phyloP scores from a whole-genome alignment of 1,139 yeast genomes.

The Blastobotrys indianensis region DNA sequence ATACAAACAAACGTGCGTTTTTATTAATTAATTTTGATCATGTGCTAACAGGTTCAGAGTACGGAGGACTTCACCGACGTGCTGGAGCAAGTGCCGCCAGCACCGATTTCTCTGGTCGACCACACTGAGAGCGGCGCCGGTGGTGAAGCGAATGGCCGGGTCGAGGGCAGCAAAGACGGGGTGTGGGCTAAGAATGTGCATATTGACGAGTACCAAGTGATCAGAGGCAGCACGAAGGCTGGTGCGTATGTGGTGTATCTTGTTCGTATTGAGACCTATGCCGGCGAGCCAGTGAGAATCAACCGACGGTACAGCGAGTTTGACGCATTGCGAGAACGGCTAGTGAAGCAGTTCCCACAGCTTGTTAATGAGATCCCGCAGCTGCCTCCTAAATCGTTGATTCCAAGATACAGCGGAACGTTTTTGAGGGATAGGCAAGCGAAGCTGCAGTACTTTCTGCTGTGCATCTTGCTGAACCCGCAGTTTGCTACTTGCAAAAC shows the following conservation, averaged over 20 bases:
- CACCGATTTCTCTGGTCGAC: slow-evolving; percentile 25
- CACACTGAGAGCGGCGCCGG: slow-evolving; percentile 10
- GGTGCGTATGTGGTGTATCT: slow-evolving; percentile 41
- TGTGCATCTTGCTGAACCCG: slow-evolving; percentile 64
- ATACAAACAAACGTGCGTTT: too few species aligned
- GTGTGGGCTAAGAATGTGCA: slow-evolving; percentile 39
- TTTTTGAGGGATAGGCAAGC: slow-evolving; percentile 60
- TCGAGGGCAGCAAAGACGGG: slow-evolving; percentile 6
- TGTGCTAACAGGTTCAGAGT: neutral
- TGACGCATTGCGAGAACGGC: slow-evolving; percentile 41
- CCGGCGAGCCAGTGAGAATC: slow-evolving; percentile 39
- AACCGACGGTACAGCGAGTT: slow-evolving; percentile 66
- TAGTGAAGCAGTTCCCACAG: slow-evolving; percentile 40
- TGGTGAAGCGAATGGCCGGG: neutral
- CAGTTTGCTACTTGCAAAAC: slow-evolving; percentile 42
- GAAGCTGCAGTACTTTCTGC: slow-evolving; percentile 70
- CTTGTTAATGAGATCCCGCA: slow-evolving; percentile 46
- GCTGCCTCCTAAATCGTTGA: slow-evolving; percentile 61
- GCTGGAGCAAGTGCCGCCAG: slow-evolving; percentile 15
- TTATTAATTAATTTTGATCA: neutral
- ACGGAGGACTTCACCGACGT: slow-evolving; percentile 9
- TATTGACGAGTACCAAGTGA: slow-evolving; percentile 38
- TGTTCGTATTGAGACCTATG: slow-evolving; percentile 32
- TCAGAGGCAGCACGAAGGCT: slow-evolving; percentile 32
- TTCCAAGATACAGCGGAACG: slow-evolving; percentile 45